phyloP scores from a whole-genome alignment of 2,329 filamentous ascomycete genomes.

The Xylariaceae sp. region DNA sequence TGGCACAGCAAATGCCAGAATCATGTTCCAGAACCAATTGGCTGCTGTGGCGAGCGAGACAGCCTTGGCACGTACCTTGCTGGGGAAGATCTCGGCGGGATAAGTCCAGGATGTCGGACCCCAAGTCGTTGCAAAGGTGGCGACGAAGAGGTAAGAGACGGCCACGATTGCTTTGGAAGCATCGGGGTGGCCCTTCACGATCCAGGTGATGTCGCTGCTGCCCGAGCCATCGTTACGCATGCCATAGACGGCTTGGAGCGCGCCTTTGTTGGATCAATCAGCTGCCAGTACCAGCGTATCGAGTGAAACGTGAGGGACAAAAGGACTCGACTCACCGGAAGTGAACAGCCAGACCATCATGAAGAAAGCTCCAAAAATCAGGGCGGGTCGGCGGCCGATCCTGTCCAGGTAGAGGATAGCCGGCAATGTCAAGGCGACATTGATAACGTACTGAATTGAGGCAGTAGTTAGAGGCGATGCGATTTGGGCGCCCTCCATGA shows the following conservation, averaged over 20 bases:
- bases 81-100: constrained; percentile 60
- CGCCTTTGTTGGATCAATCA: constrained; percentile 32
- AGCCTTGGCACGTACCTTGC: constrained; percentile 61
- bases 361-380: constrained; percentile 54
- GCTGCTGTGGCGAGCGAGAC: constrained; percentile 58
- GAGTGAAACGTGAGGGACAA: no score
- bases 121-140: constrained; percentile 54
- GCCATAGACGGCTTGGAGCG: constrained; percentile 60
- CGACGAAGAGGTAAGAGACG: constrained; percentile 71
- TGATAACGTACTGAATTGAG: constrained; percentile 63
- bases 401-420: constrained; percentile 60
- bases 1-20: constrained; percentile 53
- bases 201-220: constrained; percentile 53
- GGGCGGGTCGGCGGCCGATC: constrained; percentile 54
- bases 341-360: constrained; percentile 63
- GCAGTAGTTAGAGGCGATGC: constrained; percentile 56
- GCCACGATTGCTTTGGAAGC: constrained; percentile 64
- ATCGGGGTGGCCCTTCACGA: constrained; percentile 48
- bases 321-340: constrained; percentile 41
- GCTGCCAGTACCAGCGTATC: not conserved
- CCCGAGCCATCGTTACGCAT: constrained; percentile 42
- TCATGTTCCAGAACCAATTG: constrained; percentile 62
- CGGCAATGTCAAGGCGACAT: constrained; percentile 57
- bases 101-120: constrained; percentile 49
- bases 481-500: constrained; percentile 58